Evolutionary conservation across 2,329 filamentous ascomycete species (phyloP), one percentile per base, ranked within the genome.

Genomic region (Grosmannia clavigera): DNA sequence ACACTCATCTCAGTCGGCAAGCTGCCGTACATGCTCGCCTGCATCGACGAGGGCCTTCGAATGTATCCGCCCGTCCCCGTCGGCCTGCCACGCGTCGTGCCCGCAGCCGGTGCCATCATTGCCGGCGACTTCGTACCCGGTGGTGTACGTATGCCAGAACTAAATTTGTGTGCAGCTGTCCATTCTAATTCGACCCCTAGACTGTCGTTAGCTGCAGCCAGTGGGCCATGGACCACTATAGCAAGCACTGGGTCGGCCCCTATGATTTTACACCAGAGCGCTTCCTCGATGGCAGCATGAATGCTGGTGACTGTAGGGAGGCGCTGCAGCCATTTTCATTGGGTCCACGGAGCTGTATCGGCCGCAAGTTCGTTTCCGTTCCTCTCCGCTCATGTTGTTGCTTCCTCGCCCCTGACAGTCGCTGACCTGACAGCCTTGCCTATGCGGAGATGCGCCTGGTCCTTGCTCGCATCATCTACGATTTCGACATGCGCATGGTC

Each of bases 231-330:
- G 68, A 67, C 16, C 68, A 74, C 61, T 73, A 73, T 53, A 68
- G 72, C 1, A 65, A 68, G 7, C 69, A 77, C 63, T 58, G 81
- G 78, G 64, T 70, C 68, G 19, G 70, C 6, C 27, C 56, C n/a
- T 3, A 27, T 0, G 35, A 58, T 5, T 72, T 68, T 57, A 54
- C 60, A 1, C 70, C 70, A 0, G 67, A 71, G 52, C 64, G 70
- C 5, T 72, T 70, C 67, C 64, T 76, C 1, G 54, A 51, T 22
- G 70, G 73, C 11, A 61, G 67, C 5, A 67, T 66, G 4, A 80
- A 74, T 64, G 66, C 65, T 0, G 58, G 63, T 11, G 78, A 81
- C 62, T 72, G 70, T 46, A 69, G 71, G 50, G 72, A 74, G 0
- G 73, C 72, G 1, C 69, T 77, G 70, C 55, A 66, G 57, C 62